These are phyloP conservation scores for Exophiala sp. DNA, from an alignment of 2,329 filamentous ascomycete genomes.

Conservation along the genomic window DNA sequence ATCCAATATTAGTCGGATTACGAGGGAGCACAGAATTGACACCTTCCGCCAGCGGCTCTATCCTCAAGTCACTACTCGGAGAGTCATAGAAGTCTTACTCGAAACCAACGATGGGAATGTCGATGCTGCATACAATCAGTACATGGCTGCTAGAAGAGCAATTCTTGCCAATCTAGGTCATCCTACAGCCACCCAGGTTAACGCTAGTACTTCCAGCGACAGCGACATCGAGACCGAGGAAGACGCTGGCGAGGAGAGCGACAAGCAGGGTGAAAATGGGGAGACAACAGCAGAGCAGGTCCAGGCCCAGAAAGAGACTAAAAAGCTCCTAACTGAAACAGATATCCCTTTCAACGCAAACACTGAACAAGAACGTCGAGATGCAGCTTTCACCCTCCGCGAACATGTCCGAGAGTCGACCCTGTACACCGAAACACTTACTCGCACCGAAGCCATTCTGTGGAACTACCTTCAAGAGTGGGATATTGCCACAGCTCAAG, in stretches of 20 bases:
- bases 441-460: constrained; percentile 13
- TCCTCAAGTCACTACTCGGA: background rate
- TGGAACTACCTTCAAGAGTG: constrained; percentile 6
- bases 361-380: constrained; percentile 11
- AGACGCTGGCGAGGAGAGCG: background rate
- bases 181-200: too few relatives aligned
- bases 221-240: background rate
- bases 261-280: background rate
- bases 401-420: background rate
- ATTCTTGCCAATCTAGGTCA: too few relatives aligned
- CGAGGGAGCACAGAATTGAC: background rate
- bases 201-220: too few relatives aligned
- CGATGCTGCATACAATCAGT: too few relatives aligned
- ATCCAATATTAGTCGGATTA: background rate
- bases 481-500: background rate
- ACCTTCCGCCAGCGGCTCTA: background rate
- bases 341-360: background rate
- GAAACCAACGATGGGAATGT: background rate
- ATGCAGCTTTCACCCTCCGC: constrained; percentile 3
- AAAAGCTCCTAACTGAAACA: background rate
- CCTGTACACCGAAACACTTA: background rate
- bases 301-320: background rate
- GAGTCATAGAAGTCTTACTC: background rate
- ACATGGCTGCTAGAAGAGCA: too few relatives aligned
- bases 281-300: background rate